Evolutionary conservation across 352 stramenopile genomes (phyloP).

Genomic region (Pythium rishiriense): DNA sequence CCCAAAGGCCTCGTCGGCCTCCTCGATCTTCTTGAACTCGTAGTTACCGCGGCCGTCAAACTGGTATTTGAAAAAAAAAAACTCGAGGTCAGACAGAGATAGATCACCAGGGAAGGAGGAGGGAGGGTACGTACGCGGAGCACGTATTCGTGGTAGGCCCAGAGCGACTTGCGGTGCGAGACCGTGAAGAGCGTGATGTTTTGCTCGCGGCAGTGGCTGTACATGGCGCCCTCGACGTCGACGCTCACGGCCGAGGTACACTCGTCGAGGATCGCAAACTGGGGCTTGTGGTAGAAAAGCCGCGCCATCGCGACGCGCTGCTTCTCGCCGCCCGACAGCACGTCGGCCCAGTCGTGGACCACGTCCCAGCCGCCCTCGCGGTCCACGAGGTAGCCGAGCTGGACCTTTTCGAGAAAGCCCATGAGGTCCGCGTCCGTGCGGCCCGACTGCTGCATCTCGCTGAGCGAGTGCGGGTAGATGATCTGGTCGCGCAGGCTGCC

Average conservation of each 20-base stretch:
- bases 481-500: constrained; percentile 88
- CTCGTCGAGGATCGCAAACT: constrained; percentile 91
- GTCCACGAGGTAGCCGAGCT: constrained; percentile 75
- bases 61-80: constrained; percentile 34
- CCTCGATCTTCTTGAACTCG: constrained; percentile 86
- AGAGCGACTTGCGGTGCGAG: constrained; percentile 89
- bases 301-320: constrained; percentile 89
- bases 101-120: constrained; percentile 6
- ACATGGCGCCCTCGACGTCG: constrained; percentile 89
- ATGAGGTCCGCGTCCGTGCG: constrained; percentile 66
- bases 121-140: constrained; percentile 49
- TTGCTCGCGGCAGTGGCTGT: constrained; percentile 78
- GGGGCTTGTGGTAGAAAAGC: constrained; percentile 89
- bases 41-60: constrained; percentile 86
- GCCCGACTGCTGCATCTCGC: constrained; percentile 58
- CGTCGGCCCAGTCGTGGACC: constrained; percentile 86
- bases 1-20: constrained; percentile 74
- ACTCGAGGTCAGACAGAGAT: neutral
- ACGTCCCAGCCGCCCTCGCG: constrained; percentile 78
- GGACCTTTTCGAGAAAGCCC: constrained; percentile 77
- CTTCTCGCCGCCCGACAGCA: constrained; percentile 90
- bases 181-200: constrained; percentile 93
- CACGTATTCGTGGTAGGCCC: constrained; percentile 89
- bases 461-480: constrained; percentile 83
- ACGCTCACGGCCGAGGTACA: constrained; percentile 84